Evolutionary conservation across 495 filamentous ascomycete genomes (phyloP).

Genomic region (Penicillium coffeae): DNA sequence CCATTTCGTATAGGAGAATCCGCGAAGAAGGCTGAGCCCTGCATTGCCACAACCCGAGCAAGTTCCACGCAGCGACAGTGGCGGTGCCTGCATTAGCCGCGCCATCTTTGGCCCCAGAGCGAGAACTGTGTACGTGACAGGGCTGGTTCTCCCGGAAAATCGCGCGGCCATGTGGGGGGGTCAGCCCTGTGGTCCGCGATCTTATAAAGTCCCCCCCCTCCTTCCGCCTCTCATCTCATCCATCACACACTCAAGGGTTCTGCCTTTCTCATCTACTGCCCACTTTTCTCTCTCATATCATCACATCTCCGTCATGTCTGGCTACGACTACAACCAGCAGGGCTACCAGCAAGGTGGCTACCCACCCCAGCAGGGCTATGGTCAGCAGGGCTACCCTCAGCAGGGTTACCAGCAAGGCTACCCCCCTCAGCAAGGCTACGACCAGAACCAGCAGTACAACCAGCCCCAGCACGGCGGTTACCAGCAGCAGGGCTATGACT

Average conservation of each 20-base stretch:
- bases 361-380: conserved; percentile 29
- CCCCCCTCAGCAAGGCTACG: conserved; percentile 35
- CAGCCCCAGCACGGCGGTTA: too few species aligned
- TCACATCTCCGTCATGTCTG: conserved; percentile 33
- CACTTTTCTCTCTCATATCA: background rate
- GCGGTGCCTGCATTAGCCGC: conserved; percentile 1
- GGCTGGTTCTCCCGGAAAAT: conserved; percentile 9
- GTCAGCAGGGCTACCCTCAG: conserved; percentile 20
- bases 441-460: conserved; percentile 33
- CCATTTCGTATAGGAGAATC: background rate
- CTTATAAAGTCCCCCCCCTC: conserved; percentile 25
- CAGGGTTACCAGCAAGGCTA: conserved; percentile 23
- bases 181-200: conserved; percentile 26
- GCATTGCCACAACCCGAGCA: background rate
- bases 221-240: conserved; percentile 16
- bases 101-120: background rate
- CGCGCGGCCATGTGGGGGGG: conserved; percentile 21
- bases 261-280: background rate
- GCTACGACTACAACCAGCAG: conserved; percentile 30
- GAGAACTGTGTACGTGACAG: background rate
- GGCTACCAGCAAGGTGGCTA: conserved; percentile 28
- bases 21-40: background rate
- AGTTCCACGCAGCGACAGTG: background rate
- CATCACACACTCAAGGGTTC: too few species aligned
- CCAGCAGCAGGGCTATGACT: conserved; percentile 23